Conservation (phyloP, 2,329 filamentous ascomycete genomes). For the Akanthomyces uredinophilus region DNA sequence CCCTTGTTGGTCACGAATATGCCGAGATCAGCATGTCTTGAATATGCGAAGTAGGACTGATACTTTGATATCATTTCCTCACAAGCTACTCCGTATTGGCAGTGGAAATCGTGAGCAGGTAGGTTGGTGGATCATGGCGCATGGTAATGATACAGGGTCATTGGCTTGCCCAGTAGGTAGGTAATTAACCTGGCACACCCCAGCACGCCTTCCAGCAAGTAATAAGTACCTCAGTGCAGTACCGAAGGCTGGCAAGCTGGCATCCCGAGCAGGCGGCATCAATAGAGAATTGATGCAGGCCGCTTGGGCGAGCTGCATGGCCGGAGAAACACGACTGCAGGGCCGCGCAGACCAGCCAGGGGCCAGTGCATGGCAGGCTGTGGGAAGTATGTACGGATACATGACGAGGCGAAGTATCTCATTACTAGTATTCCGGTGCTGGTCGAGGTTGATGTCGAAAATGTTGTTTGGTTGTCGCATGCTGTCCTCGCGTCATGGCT, state of each 20-base stretch:
- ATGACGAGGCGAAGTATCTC: background rate
- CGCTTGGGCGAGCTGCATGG: background rate
- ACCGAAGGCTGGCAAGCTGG: background rate
- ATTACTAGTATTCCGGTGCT: too few relatives aligned
- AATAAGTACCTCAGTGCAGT: too few relatives aligned
- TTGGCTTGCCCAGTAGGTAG: background rate
- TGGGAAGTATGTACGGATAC: background rate
- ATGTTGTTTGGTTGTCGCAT: too few relatives aligned
- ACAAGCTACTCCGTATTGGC: background rate
- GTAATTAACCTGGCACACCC: background rate
- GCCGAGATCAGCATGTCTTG: background rate
- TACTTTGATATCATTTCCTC: background rate
- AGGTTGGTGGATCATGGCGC: background rate
- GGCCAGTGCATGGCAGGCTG: background rate
- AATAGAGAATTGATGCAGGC: background rate
- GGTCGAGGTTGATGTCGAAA: too few relatives aligned
- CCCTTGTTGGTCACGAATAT: background rate
- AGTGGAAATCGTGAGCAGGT: background rate
- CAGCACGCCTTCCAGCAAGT: too few relatives aligned
- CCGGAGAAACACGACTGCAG: background rate
- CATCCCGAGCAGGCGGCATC: background rate
- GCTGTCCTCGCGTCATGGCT: background rate
- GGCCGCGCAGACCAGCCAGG: slow-evolving; percentile 1
- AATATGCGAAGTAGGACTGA: background rate
- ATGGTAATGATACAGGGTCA: background rate